Conservation (phyloP, 768 basidiomycete genomes). For the Lyophyllum semitale region DNA sequence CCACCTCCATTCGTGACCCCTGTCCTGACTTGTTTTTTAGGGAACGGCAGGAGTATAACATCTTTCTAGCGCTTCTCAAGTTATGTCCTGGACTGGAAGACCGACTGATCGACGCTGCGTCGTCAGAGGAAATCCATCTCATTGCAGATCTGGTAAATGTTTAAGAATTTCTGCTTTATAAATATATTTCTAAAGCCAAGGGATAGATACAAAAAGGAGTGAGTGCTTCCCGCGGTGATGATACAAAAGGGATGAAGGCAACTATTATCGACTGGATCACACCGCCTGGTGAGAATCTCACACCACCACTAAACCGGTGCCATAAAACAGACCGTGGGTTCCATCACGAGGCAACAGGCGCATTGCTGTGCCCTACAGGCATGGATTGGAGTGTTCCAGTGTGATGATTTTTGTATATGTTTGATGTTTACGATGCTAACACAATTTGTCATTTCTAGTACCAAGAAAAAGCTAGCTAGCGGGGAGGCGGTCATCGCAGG, state of each 20-base stretch:
- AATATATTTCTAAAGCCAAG: no score
- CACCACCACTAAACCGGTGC: slow-evolving; percentile 7
- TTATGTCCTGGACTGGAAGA: slow-evolving; percentile 1
- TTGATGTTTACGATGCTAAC: no score
- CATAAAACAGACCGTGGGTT: slow-evolving; percentile 7
- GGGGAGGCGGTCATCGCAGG: slow-evolving; percentile 16
- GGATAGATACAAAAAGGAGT: slow-evolving; percentile 26
- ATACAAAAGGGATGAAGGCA: slow-evolving; percentile 18
- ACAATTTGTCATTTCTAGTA: background rate
- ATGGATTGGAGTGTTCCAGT: slow-evolving; percentile 13
- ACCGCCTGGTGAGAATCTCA: slow-evolving; percentile 13
- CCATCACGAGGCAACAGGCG: slow-evolving; percentile 10
- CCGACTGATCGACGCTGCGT: background rate
- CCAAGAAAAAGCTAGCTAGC: background rate
- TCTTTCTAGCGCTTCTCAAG: slow-evolving; percentile 6
- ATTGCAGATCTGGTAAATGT: slow-evolving; percentile 13
- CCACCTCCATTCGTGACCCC: no score
- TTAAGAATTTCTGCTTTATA: background rate
- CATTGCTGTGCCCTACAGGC: slow-evolving; percentile 8
- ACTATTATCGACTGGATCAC: slow-evolving; percentile 24
- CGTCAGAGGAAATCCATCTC: background rate
- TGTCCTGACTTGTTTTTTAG: background rate
- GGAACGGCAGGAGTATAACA: slow-evolving; percentile 9
- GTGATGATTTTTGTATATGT: background rate
- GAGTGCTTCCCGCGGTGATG: slow-evolving; percentile 14